Percentiles rank a stretch among this genome's conserved stretches.
phyloP scores from a whole-genome alignment of 2,329 filamentous ascomycete species.

The Pestalotiopsis sp. region DNA sequence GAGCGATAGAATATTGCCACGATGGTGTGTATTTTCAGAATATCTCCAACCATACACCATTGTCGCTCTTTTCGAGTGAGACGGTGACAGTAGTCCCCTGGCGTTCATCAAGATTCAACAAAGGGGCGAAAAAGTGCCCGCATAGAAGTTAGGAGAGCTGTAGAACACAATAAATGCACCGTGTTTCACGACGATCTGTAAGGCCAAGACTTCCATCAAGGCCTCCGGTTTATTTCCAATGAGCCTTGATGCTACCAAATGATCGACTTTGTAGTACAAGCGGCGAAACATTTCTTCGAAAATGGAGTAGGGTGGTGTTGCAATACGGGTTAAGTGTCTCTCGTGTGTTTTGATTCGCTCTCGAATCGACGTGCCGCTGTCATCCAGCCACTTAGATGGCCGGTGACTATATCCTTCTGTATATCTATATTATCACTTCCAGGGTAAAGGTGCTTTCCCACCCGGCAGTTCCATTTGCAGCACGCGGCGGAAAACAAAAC shows the following conservation, averaged over 20 bases:
- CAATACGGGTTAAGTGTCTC: neutral
- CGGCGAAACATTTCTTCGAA: neutral
- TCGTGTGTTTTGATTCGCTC: neutral
- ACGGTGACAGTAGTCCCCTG: neutral
- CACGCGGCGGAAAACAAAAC: neutral
- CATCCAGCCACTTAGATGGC: neutral
- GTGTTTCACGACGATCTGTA: neutral
- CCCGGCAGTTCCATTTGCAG: neutral
- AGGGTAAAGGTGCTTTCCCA: neutral
- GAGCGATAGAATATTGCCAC: neutral
- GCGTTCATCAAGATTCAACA: neutral
- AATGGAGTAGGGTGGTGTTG: neutral
- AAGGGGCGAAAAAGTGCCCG: no score
- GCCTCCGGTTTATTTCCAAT: neutral
- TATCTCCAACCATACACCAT: neutral
- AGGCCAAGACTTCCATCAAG: neutral
- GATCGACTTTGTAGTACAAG: neutral
- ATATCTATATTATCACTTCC: neutral
- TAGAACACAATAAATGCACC: no score
- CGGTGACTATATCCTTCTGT: neutral
- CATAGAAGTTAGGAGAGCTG: neutral
- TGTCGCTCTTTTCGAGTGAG: no score
- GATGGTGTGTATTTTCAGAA: neutral
- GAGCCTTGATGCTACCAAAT: neutral
- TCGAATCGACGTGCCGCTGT: neutral